Percentiles rank a stretch among this genome's conserved stretches.
Conservation (phyloP, 78 protist species). For the Guillardia theta region DNA sequence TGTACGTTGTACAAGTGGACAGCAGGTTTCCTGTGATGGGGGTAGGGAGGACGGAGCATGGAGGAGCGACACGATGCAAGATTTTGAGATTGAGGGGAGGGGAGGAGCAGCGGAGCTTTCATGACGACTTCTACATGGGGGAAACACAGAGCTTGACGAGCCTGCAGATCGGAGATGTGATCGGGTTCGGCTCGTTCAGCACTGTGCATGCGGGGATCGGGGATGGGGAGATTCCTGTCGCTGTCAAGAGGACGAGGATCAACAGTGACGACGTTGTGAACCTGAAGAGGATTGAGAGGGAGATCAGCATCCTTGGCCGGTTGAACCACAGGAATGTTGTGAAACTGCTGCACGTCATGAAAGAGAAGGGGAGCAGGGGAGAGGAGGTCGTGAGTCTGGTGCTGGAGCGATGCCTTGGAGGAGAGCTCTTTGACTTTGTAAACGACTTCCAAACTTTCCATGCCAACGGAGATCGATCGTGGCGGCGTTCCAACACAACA, state of each 20-base stretch:
- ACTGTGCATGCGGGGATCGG: neutral
- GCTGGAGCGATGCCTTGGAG: neutral
- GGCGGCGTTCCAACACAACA: neutral
- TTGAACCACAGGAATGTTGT: neutral
- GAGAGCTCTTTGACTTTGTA: neutral
- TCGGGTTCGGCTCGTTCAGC: neutral
- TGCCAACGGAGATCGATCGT: conserved; percentile 13
- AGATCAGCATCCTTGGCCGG: neutral
- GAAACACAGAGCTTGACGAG: no score
- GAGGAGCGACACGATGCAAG: no score
- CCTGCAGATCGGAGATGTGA: neutral
- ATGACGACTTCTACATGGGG: no score
- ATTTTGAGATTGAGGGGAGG: no score
- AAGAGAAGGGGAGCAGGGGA: neutral
- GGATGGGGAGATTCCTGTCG: neutral
- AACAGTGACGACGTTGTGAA: neutral
- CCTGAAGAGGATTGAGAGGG: neutral
- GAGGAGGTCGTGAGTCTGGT: neutral
- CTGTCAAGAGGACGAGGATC: neutral
- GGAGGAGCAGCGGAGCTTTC: no score
- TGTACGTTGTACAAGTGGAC: no score
- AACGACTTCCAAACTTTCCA: conserved; percentile 4
- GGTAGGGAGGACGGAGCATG: no score
- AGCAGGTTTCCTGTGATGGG: no score
- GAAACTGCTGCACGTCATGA: neutral